Base-by-base conservation (phyloP, 1,139 yeast genomes). In the Geotrichum cucujoidarum region DNA sequence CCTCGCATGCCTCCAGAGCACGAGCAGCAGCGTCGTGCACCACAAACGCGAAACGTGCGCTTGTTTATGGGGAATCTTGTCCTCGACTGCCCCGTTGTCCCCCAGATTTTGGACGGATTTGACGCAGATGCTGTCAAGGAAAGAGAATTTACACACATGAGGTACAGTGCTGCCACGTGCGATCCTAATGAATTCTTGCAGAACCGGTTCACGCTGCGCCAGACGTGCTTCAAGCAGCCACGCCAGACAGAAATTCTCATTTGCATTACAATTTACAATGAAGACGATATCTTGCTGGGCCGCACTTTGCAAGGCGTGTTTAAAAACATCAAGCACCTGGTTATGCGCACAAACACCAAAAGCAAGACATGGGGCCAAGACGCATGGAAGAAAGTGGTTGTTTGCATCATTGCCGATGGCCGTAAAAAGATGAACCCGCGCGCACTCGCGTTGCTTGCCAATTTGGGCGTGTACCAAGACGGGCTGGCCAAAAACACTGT, bases 131-230 rank as follows among this genome's bases (percentile, higher is more conserved):
- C 74, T 46, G 69, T 76, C 53, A 70, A 73, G 11, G 80, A 73
- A 43, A 72, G 88, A 50, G 95, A 85, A 65, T 83, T 84, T 72
- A 70, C 83, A 10, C 81, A 80, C 55, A 78, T 85, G 83, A 71
- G 95, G 54, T 85, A 84, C 66, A 80, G 87, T 27, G 95, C 90
- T 0, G 86, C 83, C 39, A 85, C 95, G 1, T 81, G 89, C 61
- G 88, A 87, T 45, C 90, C 95, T 0, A 72, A 78, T 5, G 78
- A 80, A 51, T 85, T 80, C 58, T 67, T 64, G 37, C 60, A 63
- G 13, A 74, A 72, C 56, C 73, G 77, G 57, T 85, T 83, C 66
- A 78, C 80, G 36, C 66, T 85, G 44, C 73, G 95, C 48, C 95
- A 83, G 60, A 75, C 73, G 40, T 73, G 84, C 55, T 85, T 83